Evolutionary conservation across 306 rosid species (phyloP), one percentile per base, ranked within the genome.

Genomic region (Begonia masoniana): DNA sequence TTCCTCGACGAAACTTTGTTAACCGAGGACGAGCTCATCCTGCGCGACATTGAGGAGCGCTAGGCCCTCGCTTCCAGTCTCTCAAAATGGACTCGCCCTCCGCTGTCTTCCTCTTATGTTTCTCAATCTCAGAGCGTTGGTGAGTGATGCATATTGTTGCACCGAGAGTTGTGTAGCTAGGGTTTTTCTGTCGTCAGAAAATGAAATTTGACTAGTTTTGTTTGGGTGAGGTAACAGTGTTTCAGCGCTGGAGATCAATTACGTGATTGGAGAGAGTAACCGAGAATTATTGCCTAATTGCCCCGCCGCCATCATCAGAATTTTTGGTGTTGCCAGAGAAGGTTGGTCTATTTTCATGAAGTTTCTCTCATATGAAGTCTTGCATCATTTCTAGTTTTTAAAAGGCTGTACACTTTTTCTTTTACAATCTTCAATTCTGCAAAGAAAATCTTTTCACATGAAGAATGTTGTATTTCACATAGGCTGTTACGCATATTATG

Each of bases 181-280:
- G 83, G 68, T 76, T 63, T 76, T 58, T 7, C 19, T 2, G 49
- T 58, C 62, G 6, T 58, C 10, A 23, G 12, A 12, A 10, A 5
- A 43, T 63, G 54, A 42, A 56, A 47, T 43, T 70, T 69, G 57
- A 55, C 50, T 26, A 0, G 12, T 15, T 35, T 52, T 52, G 1
- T 2, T 67, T 62, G 43, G 8, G 21, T 36, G 10, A 12, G 26
- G 50, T 53, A 63, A 10, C 58, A 91, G 97, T 72, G 41, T 91
- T 91, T 66, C 97, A 91, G 75, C 97, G 61, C 54, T 91, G 65
- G 97, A 91, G 69, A 91, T 91, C 62, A 94, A 91, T 68, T 91
- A 83, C 49, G 88, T 91, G 47, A 78, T 85, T 10, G 92, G 88
- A 47, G 97, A 83, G 62, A 81, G 74, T 68, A 74, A 71, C 47